Evolutionary conservation across 2,329 filamentous ascomycete species (phyloP), one percentile per base, ranked within the genome.

Genomic region (Cladosporium austrohemisphaericum): DNA sequence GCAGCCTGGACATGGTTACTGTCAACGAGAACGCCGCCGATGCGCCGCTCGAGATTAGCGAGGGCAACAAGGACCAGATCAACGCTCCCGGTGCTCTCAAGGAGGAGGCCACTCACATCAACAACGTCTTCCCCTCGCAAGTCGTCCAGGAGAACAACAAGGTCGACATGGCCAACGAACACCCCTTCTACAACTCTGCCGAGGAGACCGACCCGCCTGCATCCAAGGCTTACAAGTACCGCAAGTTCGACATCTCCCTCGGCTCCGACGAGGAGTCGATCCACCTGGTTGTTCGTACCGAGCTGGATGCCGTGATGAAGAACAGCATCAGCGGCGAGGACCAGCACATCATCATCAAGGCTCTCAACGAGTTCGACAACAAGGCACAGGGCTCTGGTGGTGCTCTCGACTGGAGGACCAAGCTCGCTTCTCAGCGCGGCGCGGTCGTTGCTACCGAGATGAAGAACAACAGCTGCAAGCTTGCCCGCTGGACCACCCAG

Each of bases 391-490:
- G 93, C 61, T 88, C 88, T 59, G 93, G 93, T 60, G 90, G 92
- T 57, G 93, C 93, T 49, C 80, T 98, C 45, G 93, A 98, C 79
- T 98, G 93, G 93, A 82, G 93, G 68, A 86, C 84, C 60, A 98
- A 98, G 81, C 81, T 98, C 53, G 86, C 88, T 57, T 89, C 85
- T 62, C 91, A 96, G 76, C 86, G 93, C 64, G 93, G 93, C 83
- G 93, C 93, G 50, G 92, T 98, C 35, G 87, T 98, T 20, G 93
- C 93, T 16, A 98, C 93, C 10, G 93, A 98, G 77, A 98, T 98
- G 93, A 98, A 98, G 88, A 98, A 98, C 83, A 98, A 98, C 81
- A 90, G 84, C 67, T 95, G 89, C 86, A 98, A 98, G 79, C 84
- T 98, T 55, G 93, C 93, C 51, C 80, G 93, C 69, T 98, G 93